phyloP scores from a whole-genome alignment of 371 early-diverging fungal species.

The Mortierella sp. region DNA sequence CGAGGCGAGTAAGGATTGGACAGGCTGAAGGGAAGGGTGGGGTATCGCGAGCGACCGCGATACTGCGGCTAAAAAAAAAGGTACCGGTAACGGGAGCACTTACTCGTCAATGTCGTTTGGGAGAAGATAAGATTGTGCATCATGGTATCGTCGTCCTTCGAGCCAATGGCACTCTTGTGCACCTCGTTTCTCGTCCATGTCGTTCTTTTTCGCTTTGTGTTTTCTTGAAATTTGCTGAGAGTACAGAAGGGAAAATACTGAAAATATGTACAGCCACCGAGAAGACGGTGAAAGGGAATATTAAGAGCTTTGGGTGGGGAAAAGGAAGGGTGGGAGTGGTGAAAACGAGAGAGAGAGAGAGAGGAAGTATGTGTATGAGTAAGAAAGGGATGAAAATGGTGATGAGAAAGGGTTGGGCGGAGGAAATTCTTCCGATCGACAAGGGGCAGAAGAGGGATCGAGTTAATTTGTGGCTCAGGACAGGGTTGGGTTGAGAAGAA shows the following conservation, averaged over 20 bases:
- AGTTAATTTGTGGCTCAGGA: not conserved
- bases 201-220: not conserved
- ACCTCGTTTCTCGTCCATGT: not conserved
- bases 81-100: not conserved
- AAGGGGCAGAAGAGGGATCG: not conserved
- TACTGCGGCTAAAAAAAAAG: not conserved
- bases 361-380: not conserved
- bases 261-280: too few relatives aligned
- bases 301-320: too few relatives aligned
- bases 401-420: not conserved
- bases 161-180: slow-evolving; percentile 1
- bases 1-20: not conserved
- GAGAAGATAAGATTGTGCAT: slow-evolving; percentile 12
- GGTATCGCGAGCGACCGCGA: not conserved
- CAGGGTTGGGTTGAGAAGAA: not conserved
- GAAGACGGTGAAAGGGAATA: too few relatives aligned
- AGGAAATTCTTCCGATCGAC: slow-evolving; percentile 1
- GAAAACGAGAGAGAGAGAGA: not conserved
- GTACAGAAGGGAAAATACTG: too few relatives aligned
- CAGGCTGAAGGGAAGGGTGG: not conserved
- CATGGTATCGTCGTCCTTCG: slow-evolving; percentile 7
- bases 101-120: slow-evolving; percentile 13
- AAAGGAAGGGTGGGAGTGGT: not conserved
- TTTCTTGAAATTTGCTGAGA: not conserved
- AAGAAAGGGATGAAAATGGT: not conserved